Evolutionary conservation across 257 asterid species (phyloP), one percentile per base, ranked within the genome.

Genomic region (Solanum chiquidenum): DNA sequence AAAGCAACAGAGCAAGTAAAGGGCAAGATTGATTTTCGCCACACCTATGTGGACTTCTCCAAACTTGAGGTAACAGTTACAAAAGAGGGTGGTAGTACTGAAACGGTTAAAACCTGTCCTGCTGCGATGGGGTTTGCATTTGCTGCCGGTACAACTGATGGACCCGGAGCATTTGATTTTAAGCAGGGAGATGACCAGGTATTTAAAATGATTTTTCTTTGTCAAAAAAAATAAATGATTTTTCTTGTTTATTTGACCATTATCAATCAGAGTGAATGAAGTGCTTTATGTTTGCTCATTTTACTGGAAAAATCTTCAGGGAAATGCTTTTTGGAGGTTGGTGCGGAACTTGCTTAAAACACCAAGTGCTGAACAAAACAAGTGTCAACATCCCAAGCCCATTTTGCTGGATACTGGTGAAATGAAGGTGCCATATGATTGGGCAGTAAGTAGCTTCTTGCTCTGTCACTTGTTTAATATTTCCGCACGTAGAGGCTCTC

Each of bases 71-170:
- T 97, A 85, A 93, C 95, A 84, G 93, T 94, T 74, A 88, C 95
- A 23, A 92, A 91, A 86, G 92, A 90, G 87, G 96, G 92, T 25
- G 96, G 95, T 76, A 92, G 92, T 88, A 86, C 89, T 75, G 89
- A 93, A 82, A 93, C 86, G 55, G 95, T 93, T 23, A 95, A 92
- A 90, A 97, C 99, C 46, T 97, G 99, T 90, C 98, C 99, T 83
- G 99, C 99, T 18, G 98, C 99, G 12, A 95, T 97, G 99, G 99
- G 99, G 23, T 97, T 97, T 91, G 98, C 95, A 62, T 97, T 97
- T 92, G 99, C 99, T 87, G 99, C 99, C 73, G 99, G 99, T 88
- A 97, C 99, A 87, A 97, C 99, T 44, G 99, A 97, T 90, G 99
- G 99, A 72, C 99, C 99, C 25, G 99, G 99, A 88, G 99, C 99